Evolutionary conservation across 352 stramenopile genomes (phyloP), one percentile per base, ranked within the genome.

Genomic region (Pythium plurisporium): DNA sequence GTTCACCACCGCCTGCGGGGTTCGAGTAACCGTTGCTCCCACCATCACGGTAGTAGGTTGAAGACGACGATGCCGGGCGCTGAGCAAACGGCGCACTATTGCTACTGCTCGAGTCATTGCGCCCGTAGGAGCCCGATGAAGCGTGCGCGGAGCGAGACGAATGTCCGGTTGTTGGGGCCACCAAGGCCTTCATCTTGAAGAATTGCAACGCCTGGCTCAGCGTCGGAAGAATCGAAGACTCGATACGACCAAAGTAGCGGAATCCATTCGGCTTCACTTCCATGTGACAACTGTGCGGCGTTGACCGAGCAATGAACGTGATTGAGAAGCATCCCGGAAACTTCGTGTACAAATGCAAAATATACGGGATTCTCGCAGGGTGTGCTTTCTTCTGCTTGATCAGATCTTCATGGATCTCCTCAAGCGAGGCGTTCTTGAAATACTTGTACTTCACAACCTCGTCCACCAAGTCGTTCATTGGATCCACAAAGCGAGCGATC

Each of bases 361-460:
- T 79, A 64, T 94, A 95, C 27, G 86, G 86, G 45, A 95, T 92
- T 49, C 80, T 71, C 29, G 78, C 82, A 20, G 86, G 83, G 49
- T 93, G 79, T 36, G 81, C 86, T 41, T 94, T 93, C 67, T 95
- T 95, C 65, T 94, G 79, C 62, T 91, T 91, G 66, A 94, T 91
- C 48, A 95, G 45, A 43, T 92, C 83, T 64, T 94, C 86, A 50
- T 91, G 76, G 9, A 95, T 80, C 42, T 79, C 84, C 55, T 94
- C 84, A 12, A 87, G 72, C 25, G 63, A 57, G 2, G 59, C 70
- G 38, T 69, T 87, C 63, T 82, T 89, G 63, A 84, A 96, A 54
- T 96, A 91, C 64, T 96, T 94, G 82, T 91, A 89, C 45, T 75
- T 77, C 23, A 90, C 58, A 12, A 96, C 82, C 60, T 96, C 86